These are phyloP conservation scores for Linnemannia schmuckeri DNA, from an alignment of 192 early-diverging fungal species.

Conservation along the genomic window DNA sequence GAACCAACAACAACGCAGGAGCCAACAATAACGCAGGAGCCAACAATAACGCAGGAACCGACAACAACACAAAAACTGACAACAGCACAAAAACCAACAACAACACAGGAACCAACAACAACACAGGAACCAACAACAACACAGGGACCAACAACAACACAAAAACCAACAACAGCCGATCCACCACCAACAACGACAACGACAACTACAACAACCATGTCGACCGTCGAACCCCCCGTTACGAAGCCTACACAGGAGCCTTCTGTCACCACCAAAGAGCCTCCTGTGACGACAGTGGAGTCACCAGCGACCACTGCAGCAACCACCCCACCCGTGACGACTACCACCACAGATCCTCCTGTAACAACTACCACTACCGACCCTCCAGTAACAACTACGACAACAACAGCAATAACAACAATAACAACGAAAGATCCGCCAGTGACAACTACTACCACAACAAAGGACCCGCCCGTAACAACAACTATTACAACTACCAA, in stretches of 20 bases:
- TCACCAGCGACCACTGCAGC: neutral
- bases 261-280: neutral
- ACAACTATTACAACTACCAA: neutral
- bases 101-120: conserved; percentile 13
- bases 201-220: conserved; percentile 8
- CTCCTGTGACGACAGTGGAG: neutral
- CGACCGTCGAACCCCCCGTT: neutral
- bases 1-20: too few relatives aligned
- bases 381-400: neutral
- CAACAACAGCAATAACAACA: neutral
- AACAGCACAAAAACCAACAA: conserved; percentile 14
- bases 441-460: neutral
- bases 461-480: neutral
- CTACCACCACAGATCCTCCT: conserved; percentile 15
- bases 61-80: too few relatives aligned
- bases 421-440: neutral
- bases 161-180: conserved; percentile 1
- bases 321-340: neutral
- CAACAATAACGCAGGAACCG: too few relatives aligned
- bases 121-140: conserved; percentile 15
- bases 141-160: too few relatives aligned
- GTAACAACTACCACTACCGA: neutral
- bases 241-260: neutral
- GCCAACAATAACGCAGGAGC: too few relatives aligned
- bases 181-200: neutral